Evolutionary conservation across 139 green algal genomes (phyloP), one percentile per base, ranked within the genome.

Genomic region (Nannochloris sp.): DNA sequence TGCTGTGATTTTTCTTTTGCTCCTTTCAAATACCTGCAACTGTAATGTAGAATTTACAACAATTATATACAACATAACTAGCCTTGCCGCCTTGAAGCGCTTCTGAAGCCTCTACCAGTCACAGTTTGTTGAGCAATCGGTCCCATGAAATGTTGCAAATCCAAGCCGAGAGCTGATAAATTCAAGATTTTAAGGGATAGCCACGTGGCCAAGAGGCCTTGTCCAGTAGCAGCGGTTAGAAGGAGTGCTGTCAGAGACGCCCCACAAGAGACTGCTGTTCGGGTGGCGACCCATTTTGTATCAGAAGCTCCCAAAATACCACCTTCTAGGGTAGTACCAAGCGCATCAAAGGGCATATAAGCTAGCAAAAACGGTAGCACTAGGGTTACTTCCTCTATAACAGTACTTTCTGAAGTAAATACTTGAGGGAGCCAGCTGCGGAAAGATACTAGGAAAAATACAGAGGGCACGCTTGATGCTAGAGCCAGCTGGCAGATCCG

Each of bases 341-440:
- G 23, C 8, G 72, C 72, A 24, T 78, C 72, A 36, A 78, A 37
- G 6, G 72, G 72, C 65, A 74, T 71, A 24, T 65, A 32, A n/a
- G 56, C 9, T 23, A 73, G 30, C 23, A 74, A 45, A 15, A 74
- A 31, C 9, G 65, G 72, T 47, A 78, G 57, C 47, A 74, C 65
- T 7, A 56, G 48, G 0, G 44, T n/a, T 32, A 73, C 65, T 14
- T 73, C 72, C 1, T 14, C 29, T 23, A 27, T 39, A 35, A 74
- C 72, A 36, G 37, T 3, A 25, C 10, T 31, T 31, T 74, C 58
- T 19, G 23, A 29, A 3, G 72, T 78, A 60, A 78, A 78, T 39
- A 73, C n/a, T 29, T n/a, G 36, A 1, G 72, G 72, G 23, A 78
- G 65, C 33, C 25, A 10, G n/a, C 31, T 30, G 4, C 59, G 36